A percentile compares a stretch with the other conserved stretches of the same genome.
Conservation (phyloP, 345 rosid species). For the Mercurialis annua region DNA sequence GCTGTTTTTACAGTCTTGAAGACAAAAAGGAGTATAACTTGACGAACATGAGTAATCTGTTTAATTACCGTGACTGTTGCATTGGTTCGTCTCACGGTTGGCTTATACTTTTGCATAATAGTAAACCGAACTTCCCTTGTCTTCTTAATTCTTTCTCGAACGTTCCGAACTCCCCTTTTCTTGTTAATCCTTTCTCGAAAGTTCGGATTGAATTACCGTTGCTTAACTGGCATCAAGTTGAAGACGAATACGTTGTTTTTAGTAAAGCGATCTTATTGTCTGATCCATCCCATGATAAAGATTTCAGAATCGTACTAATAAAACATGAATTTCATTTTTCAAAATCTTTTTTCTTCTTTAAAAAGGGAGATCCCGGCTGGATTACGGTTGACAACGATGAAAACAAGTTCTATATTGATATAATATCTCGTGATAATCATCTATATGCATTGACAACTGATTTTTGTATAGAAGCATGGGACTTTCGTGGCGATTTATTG, state of each 20-base stretch:
- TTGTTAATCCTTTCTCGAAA: neutral
- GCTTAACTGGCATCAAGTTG: too few species aligned
- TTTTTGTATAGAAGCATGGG: conserved; percentile 1
- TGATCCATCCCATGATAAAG: neutral
- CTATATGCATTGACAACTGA: neutral
- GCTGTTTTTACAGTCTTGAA: neutral
- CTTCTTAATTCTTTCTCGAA: too few species aligned
- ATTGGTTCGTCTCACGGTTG: conserved; percentile 7
- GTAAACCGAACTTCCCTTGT: too few species aligned
- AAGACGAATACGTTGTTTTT: neutral
- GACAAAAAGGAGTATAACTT: neutral
- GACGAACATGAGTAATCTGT: neutral
- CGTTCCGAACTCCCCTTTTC: too few species aligned
- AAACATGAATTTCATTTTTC: neutral
- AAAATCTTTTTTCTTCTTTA: neutral
- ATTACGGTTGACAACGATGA: neutral
- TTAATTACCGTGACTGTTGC: neutral
- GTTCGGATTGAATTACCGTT: neutral
- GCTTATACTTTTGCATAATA: neutral
- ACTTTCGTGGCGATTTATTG: neutral
- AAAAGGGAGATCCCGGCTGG: neutral
- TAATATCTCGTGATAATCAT: neutral
- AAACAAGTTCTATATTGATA: neutral
- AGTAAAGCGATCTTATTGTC: neutral
- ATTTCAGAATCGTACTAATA: neutral